Evolutionary conservation across 2,329 filamentous ascomycete genomes (phyloP), one percentile per base, ranked within the genome.

Genomic region (Ophiostoma tasmaniense): DNA sequence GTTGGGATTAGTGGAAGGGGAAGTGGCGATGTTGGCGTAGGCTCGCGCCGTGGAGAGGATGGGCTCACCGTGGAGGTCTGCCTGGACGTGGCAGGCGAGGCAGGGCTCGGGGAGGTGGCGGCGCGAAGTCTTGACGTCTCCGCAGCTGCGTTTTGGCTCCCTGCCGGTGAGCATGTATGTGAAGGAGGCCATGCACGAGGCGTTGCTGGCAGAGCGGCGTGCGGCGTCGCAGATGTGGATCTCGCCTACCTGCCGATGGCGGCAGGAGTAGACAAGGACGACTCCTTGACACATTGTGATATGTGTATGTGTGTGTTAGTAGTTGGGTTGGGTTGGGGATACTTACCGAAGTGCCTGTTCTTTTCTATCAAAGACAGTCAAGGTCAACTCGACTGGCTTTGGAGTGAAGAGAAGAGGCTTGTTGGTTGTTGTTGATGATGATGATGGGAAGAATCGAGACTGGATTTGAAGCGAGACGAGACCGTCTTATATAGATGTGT

Each of bases 251-350:
- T 67, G 62, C 2, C 68, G 66, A 64, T 71, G 70, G 17, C 62
- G 68, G 68, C 70, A 71, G 45, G 62, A 20, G 66, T 65, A 71
- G 25, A 67, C 52, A n/a, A 64, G 25, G 66, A 69, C 52, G 2
- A 59, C n/a, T 17, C 39, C 39, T 30, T 66, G 68, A n/a, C 70
- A 71, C 70, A 71, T 71, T 39, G 37, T 37, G 61, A 11, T n/a
- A 33, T 20, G 13, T 68, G 28, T 10, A 61, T 33, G 20, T n/a
- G 20, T 37, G 61, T n/a, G 30, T 14, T 39, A 39, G 37, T 39
- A n/a, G n/a, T 10, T 11, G 17, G 59, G 30, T 30, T 20, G 59
- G 59, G 59, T 13, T 8, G 28, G 28, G 59, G 11, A 62, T 20
- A 62, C 28, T 62, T 61, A 61, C 55, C 30, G 13, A 4, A n/a